Base-by-base conservation (phyloP, 148 eudicot genomes). In the Rhododendron mucronatum region DNA sequence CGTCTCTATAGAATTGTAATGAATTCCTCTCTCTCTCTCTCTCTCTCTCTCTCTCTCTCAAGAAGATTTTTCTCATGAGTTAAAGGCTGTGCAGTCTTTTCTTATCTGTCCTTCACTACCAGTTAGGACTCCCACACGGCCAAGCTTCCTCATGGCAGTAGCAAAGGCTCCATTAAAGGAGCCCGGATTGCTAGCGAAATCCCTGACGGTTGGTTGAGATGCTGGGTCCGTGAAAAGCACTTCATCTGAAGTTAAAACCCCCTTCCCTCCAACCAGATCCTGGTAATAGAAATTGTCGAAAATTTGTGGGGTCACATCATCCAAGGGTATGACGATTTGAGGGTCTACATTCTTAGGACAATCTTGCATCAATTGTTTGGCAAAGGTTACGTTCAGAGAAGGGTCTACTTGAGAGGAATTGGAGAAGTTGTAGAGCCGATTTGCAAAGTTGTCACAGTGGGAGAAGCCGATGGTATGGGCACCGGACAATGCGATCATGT, bases 51-150 rank as follows among this genome's bases (percentile, higher is more conserved):
- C 45, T 39, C n/a, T 20, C n/a, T 20, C 1, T 48, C 57, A 15
- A 35, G 53, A 28, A 5, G 7, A 13, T 67, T 83, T 23, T 61
- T 33, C 15, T 89, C 59, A 92, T 13, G 90, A 89, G 78, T 94
- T 93, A 83, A 94, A 96, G 23, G 90, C 82, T 26, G 94, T 89
- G 89, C 98, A 94, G 79, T 94, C 92, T 67, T 59, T 86, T 85
- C 98, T 89, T 23, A 96, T 89, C 86, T 96, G 92, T 81, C 98
- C 98, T 87, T 91, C 90, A n/a, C 78, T 90, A 18, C 98, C 98
- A n/a, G 92, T 91, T 81, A 92, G 93, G 14, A 94, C 93, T 23
- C 91, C 94, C 0, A 89, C 92, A 84, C 96, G 82, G 4, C 98
- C 98, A 16, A 94, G 94, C 88, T 92, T 92, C 83, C 82, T 88